These are phyloP conservation scores for Triglochin maritima DNA, from an alignment of 106 monocot species.

Conservation along the genomic window DNA sequence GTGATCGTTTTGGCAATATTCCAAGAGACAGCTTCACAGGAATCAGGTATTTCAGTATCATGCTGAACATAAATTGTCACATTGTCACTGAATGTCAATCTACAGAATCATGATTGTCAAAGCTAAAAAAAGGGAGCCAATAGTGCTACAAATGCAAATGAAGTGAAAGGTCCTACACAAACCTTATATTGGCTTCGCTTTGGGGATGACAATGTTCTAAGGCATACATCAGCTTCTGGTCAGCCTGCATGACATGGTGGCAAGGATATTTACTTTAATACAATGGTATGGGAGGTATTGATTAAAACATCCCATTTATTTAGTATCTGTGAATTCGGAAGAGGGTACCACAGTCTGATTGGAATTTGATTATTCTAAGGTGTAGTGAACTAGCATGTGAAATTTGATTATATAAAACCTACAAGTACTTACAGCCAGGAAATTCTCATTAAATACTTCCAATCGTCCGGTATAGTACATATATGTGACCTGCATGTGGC, in stretches of 20 bases:
- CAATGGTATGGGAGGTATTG: neutral
- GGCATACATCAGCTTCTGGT: slow-evolving; percentile 81
- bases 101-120: too few species aligned
- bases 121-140: too few species aligned
- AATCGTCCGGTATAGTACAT: slow-evolving; percentile 97
- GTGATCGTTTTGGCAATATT: slow-evolving; percentile 55
- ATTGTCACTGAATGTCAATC: too few species aligned
- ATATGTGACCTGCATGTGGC: slow-evolving; percentile 60
- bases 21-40: slow-evolving; percentile 95
- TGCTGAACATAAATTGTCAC: slow-evolving; percentile 26
- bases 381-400: too few species aligned
- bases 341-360: too few species aligned
- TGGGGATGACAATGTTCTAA: slow-evolving; percentile 44
- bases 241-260: slow-evolving; percentile 42
- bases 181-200: slow-evolving; percentile 66
- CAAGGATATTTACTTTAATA: neutral
- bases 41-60: slow-evolving; percentile 93
- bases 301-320: neutral
- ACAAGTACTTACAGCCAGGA: slow-evolving; percentile 51
- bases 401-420: neutral
- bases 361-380: too few species aligned
- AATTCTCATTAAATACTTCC: slow-evolving; percentile 92
- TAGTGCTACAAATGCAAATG: too few species aligned
- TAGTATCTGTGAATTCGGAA: neutral
- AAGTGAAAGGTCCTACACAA: neutral